Conservation (phyloP, 495 filamentous ascomycete genomes). For the Aspergillus sclerotiicarbonarius region DNA sequence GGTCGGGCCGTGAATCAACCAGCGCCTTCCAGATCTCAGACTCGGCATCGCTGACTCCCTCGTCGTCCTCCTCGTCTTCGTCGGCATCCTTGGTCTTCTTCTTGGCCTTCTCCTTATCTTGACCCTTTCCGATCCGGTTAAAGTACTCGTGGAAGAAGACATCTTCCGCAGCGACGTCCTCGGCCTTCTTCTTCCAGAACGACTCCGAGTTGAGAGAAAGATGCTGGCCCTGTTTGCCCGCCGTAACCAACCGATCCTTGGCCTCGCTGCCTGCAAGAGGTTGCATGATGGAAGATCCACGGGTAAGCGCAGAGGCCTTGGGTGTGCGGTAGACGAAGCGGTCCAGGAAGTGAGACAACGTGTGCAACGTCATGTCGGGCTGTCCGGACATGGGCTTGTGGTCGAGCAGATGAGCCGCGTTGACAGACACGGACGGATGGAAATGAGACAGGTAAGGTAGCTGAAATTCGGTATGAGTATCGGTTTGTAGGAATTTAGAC, state of each 20-base stretch:
- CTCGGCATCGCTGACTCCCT: conserved; percentile 46
- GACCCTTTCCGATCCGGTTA: conserved; percentile 63
- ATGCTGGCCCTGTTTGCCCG: conserved; percentile 43
- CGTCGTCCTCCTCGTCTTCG: conserved; percentile 27
- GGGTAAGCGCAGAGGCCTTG: conserved; percentile 59
- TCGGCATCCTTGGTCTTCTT: conserved; percentile 51
- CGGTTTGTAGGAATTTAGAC: not conserved
- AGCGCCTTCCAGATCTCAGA: conserved; percentile 92
- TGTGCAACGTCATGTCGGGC: conserved; percentile 83
- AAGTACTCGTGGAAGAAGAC: conserved; percentile 99
- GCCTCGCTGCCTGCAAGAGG: conserved; percentile 70
- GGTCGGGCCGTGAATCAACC: conserved; percentile 73
- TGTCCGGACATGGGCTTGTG: conserved; percentile 72
- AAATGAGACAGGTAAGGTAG: conserved; percentile 78
- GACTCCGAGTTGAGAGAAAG: conserved; percentile 74
- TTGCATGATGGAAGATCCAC: conserved; percentile 93
- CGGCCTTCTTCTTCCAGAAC: conserved; percentile 89
- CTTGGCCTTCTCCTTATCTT: conserved; percentile 55
- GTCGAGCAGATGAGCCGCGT: conserved; percentile 65
- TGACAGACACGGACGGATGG: conserved; percentile 93
- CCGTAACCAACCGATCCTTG: conserved; percentile 62
- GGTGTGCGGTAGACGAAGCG: conserved; percentile 94
- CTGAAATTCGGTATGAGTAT: conserved; percentile 28
- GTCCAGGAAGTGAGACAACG: conserved; percentile 91
- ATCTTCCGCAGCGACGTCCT: conserved; percentile 84